Conservation (phyloP, 306 rosid species). For the Biancaea sappan region DNA sequence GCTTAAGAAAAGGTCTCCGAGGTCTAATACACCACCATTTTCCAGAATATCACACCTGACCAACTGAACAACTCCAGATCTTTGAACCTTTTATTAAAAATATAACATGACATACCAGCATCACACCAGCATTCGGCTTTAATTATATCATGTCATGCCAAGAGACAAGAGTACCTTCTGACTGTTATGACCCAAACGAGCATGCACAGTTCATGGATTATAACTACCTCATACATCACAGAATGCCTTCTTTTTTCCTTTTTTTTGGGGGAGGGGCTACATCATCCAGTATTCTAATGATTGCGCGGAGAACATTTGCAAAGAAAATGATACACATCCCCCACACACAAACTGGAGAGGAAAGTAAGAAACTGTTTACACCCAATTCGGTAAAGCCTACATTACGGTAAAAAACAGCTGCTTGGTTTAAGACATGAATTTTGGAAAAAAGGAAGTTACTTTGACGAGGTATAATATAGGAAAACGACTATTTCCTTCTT, state of each 20-base stretch:
- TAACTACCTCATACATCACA: constrained; percentile 60
- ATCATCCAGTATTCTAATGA: constrained; percentile 56
- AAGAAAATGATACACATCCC: constrained; percentile 42
- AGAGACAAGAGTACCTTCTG: constrained; percentile 51
- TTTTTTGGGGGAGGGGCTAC: no score
- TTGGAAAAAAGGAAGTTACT: neutral
- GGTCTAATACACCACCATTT: neutral
- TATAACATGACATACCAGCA: constrained; percentile 48
- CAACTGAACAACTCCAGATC: no score
- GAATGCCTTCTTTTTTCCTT: constrained; percentile 59
- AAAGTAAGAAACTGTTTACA: neutral
- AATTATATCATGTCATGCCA: constrained; percentile 55
- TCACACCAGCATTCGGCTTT: constrained; percentile 53
- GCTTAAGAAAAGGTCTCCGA: neutral
- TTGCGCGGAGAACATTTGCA: constrained; percentile 44
- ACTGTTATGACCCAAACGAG: constrained; percentile 56
- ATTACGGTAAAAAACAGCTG: neutral
- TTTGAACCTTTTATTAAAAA: no score
- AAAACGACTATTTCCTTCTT: neutral
- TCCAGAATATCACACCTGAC: constrained; percentile 8
- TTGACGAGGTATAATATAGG: neutral
- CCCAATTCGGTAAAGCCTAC: neutral
- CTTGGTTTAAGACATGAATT: neutral
- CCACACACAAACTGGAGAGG: neutral
- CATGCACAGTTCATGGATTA: constrained; percentile 56